Percentiles rank a stretch among this genome's conserved stretches.
These are phyloP conservation scores for Phialophora tarda DNA, from an alignment of 2,329 filamentous ascomycete genomes.

Conservation along the genomic window DNA sequence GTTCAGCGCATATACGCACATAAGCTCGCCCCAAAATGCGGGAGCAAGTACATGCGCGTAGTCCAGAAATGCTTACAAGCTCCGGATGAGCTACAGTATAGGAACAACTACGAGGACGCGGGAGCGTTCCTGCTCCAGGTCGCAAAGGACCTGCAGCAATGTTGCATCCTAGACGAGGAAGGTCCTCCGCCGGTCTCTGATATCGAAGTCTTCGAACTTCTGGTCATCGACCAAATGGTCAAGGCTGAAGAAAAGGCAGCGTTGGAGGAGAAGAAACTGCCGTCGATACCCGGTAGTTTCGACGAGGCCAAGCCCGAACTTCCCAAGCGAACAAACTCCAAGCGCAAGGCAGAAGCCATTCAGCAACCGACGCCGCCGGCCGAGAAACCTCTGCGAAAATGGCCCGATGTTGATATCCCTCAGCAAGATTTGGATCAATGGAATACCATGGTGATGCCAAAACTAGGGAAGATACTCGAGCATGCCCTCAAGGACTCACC, in stretches of 20 bases:
- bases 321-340: conserved; percentile 28
- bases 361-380: conserved; percentile 19
- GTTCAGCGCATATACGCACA: conserved; percentile 68
- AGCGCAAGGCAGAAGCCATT: conserved; percentile 30
- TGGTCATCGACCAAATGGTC: conserved; percentile 38
- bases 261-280: conserved; percentile 17
- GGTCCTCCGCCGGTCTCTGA: conserved; percentile 38
- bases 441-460: conserved; percentile 63
- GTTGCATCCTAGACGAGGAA: conserved; percentile 38
- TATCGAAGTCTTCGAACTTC: conserved; percentile 38
- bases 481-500: conserved; percentile 63
- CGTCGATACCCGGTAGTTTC: conserved; percentile 7
- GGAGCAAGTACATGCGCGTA: conserved; percentile 66
- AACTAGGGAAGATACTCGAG: conserved; percentile 63
- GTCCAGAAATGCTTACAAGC: conserved; percentile 67
- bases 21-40: conserved; percentile 66
- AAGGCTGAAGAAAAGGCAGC: conserved; percentile 34
- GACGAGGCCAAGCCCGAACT: conserved; percentile 20
- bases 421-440: conserved; percentile 62
- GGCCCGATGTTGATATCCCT: conserved; percentile 59
- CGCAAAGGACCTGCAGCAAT: conserved; percentile 37
- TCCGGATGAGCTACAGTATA: conserved; percentile 47
- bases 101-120: conserved; percentile 37
- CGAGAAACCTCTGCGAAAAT: conserved; percentile 49
- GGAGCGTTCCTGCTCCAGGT: conserved; percentile 39